phyloP scores from a whole-genome alignment of 768 basidiomycete genomes.

The Boletus coccyginus region DNA sequence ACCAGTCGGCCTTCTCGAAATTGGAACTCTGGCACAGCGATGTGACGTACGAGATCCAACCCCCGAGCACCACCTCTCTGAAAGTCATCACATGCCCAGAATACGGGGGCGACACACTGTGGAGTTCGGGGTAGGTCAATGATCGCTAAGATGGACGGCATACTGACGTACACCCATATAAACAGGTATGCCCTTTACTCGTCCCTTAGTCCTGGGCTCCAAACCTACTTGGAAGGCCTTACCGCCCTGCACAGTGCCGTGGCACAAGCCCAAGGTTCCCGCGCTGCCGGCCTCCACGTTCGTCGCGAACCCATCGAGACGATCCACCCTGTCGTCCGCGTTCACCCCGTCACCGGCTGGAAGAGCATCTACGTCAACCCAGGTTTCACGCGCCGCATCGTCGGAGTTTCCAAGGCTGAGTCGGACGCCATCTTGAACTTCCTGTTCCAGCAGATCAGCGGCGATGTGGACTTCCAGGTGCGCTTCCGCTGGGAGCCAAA shows the following conservation, averaged over 20 bases:
- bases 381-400: conserved; percentile 77
- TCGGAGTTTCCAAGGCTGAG: conserved; percentile 78
- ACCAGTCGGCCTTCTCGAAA: conserved; percentile 64
- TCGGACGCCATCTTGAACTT: conserved; percentile 71
- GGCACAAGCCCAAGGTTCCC: conserved; percentile 73
- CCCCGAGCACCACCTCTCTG: conserved; percentile 77
- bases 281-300: conserved; percentile 66
- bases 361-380: conserved; percentile 84
- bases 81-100: conserved; percentile 70
- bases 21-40: conserved; percentile 83
- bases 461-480: conserved; percentile 72
- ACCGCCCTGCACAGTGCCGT: conserved; percentile 74
- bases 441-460: conserved; percentile 67
- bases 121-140: conserved; percentile 68
- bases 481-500: conserved; percentile 77
- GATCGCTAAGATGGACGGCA: not conserved
- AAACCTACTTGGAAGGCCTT: conserved; percentile 73
- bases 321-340: conserved; percentile 78
- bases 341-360: conserved; percentile 82
- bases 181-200: conserved; percentile 80
- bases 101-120: conserved; percentile 76
- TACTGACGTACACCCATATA: conserved; percentile 4
- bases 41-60: conserved; percentile 77
- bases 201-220: conserved; percentile 70
- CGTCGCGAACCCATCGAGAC: conserved; percentile 68